Percentiles rank a stretch among this genome's conserved stretches.
Conservation (phyloP, 225 moss, liverwort and hornwort species). For the Rhytidiadelphus loreus region DNA sequence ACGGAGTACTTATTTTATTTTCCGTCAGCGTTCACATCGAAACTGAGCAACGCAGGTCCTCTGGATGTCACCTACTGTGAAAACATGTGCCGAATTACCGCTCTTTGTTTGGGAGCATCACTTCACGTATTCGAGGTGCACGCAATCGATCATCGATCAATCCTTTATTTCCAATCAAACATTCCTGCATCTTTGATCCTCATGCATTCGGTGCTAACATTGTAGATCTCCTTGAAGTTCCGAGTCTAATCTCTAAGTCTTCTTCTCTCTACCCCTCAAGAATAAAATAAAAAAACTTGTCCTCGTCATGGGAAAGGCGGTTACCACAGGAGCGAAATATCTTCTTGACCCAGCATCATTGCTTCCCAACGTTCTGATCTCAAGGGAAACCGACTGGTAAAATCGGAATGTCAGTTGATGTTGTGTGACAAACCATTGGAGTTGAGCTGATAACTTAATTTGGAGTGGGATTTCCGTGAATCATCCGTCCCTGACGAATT, state of each 20-base stretch:
- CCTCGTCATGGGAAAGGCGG: slow-evolving; percentile 8
- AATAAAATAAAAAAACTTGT: neutral
- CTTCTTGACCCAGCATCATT: neutral
- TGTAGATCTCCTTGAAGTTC: neutral
- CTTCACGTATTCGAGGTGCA: neutral
- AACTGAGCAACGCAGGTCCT: neutral
- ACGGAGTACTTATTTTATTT: neutral
- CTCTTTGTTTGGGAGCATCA: neutral
- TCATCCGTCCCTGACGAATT: neutral
- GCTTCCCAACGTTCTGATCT: neutral
- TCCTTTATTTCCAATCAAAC: neutral
- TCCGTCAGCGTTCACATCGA: neutral
- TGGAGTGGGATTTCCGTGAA: neutral
- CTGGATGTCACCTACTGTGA: neutral
- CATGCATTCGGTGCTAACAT: neutral
- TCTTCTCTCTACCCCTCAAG: neutral
- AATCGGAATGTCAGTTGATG: slow-evolving; percentile 6
- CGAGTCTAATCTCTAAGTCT: neutral
- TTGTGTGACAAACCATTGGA: neutral
- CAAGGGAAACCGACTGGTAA: neutral
- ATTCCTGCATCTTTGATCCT: neutral
- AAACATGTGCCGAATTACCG: neutral
- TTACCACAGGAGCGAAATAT: neutral
- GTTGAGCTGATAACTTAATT: neutral
- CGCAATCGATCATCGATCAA: neutral